phyloP scores from a whole-genome alignment of 2,329 filamentous ascomycete species.

The Ceratocystis huliohia region DNA sequence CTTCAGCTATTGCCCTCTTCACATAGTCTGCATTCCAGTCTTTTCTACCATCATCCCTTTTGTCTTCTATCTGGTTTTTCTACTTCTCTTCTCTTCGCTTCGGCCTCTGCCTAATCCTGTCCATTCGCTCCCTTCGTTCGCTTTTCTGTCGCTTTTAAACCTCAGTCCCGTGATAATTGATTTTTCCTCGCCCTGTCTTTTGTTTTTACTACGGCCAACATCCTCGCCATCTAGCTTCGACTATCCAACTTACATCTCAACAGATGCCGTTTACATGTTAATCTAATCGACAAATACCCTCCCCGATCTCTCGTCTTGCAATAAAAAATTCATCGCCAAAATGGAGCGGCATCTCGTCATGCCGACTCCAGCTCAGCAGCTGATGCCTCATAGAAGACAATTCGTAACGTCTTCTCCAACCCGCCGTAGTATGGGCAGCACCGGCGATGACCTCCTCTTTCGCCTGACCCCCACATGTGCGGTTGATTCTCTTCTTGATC shows the following conservation, averaged over 20 bases:
- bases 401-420: conserved; percentile 34
- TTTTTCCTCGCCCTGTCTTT: background rate
- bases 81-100: conserved; percentile 7
- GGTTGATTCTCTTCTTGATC: conserved; percentile 45
- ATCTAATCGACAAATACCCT: background rate
- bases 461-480: conserved; percentile 49
- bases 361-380: conserved; percentile 29
- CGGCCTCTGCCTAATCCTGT: background rate
- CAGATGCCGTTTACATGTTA: background rate
- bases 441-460: conserved; percentile 45
- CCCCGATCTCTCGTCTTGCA: background rate
- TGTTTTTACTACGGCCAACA: background rate
- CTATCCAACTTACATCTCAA: background rate
- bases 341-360: conserved; percentile 24
- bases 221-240: background rate
- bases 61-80: background rate
- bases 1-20: background rate
- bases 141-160: background rate
- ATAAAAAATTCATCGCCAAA: background rate
- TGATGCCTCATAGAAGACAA: conserved; percentile 29
- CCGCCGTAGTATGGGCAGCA: conserved; percentile 28
- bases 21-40: background rate
- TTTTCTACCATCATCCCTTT: background rate
- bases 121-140: background rate
- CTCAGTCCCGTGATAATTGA: background rate